Evolutionary conservation across 306 rosid species (phyloP).

Genomic region (Cyclanthera cordifolia): DNA sequence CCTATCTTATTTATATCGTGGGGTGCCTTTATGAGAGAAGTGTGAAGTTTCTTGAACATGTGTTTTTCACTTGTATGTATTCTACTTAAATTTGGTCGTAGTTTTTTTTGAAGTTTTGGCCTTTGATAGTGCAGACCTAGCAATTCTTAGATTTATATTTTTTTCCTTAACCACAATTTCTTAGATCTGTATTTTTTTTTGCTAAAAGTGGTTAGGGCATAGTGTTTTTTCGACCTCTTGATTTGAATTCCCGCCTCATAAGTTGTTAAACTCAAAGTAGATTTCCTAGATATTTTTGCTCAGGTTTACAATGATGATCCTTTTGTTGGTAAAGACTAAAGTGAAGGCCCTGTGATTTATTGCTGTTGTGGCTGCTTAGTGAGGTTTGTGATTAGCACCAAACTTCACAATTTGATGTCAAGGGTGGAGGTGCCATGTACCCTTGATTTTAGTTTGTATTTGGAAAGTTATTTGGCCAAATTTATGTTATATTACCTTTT

Average conservation of each 20-base stretch:
- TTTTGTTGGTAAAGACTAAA: background rate
- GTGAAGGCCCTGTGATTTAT: background rate
- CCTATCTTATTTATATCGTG: background rate
- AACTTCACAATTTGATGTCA: background rate
- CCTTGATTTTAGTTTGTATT: background rate
- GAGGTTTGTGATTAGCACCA: background rate
- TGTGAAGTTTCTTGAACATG: background rate
- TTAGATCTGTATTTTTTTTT: background rate
- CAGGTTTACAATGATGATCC: background rate
- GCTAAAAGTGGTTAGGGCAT: background rate
- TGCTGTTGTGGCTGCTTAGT: conserved; percentile 3
- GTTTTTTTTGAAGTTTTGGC: conserved; percentile 5
- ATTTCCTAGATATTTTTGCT: background rate
- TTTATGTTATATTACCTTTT: background rate
- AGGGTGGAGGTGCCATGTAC: background rate
- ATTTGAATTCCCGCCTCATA: background rate
- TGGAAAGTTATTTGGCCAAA: background rate
- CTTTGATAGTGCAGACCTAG: background rate
- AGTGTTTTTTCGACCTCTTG: background rate
- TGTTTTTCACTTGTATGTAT: background rate
- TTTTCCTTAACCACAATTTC: no score
- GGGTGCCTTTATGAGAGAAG: background rate
- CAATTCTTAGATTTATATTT: background rate
- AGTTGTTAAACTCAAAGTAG: background rate
- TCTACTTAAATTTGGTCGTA: background rate